A percentile compares a stretch with the other conserved stretches of the same genome.
Evolutionary conservation across 371 early-diverging fungal genomes (phyloP).

Genomic region (Mucor mucedo): DNA sequence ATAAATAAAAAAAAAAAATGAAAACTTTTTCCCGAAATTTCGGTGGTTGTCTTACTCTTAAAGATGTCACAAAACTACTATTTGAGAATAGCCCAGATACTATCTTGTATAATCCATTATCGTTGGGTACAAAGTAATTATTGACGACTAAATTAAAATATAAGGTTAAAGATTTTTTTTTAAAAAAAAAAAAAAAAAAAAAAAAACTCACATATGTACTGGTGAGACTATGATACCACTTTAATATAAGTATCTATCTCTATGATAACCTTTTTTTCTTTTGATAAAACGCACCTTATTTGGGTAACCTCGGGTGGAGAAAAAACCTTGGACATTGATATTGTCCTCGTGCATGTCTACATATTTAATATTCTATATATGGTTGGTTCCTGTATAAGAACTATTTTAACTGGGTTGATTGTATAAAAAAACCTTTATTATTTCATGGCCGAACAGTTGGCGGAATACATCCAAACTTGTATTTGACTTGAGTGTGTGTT

Average conservation of each 20-base stretch:
- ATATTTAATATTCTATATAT: slow-evolving; percentile 29
- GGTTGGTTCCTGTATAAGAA: slow-evolving; percentile 4
- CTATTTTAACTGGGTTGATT: neutral
- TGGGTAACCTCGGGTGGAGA: slow-evolving; percentile 48
- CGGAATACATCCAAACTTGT: slow-evolving; percentile 35
- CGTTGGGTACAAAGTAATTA: slow-evolving; percentile 45
- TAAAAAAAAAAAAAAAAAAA: neutral
- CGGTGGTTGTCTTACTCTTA: slow-evolving; percentile 20
- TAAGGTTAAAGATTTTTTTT: neutral
- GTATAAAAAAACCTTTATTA: slow-evolving; percentile 28
- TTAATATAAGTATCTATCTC: slow-evolving; percentile 5
- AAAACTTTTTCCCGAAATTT: slow-evolving; percentile 7
- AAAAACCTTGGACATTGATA: slow-evolving; percentile 40
- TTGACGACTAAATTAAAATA: slow-evolving; percentile 46
- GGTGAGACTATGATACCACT: slow-evolving; percentile 33
- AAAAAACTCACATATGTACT: slow-evolving; percentile 49
- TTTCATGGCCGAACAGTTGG: slow-evolving; percentile 40
- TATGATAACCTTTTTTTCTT: neutral
- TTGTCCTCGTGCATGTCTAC: slow-evolving; percentile 30
- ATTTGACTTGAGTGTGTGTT: slow-evolving; percentile 16
- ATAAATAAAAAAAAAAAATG: neutral
- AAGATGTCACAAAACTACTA: slow-evolving; percentile 23
- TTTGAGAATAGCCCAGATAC: slow-evolving; percentile 43
- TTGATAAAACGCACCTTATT: slow-evolving; percentile 45
- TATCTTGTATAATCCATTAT: slow-evolving; percentile 41